Conservation (phyloP, 208 protist genomes). For the Trypanosoma scelopori region DNA sequence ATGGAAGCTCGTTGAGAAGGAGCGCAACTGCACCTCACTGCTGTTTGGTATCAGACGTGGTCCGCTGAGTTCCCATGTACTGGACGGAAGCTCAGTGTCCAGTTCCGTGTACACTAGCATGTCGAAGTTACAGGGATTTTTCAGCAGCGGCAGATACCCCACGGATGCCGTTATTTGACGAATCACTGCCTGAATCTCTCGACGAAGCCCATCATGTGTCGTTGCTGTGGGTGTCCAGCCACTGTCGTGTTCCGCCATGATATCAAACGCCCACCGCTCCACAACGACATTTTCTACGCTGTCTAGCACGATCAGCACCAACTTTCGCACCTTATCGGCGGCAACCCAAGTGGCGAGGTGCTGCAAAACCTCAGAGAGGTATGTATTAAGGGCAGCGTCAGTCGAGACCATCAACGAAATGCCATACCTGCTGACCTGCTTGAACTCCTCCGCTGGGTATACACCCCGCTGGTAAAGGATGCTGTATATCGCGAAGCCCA, state of each 20-base stretch:
- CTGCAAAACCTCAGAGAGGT: slow-evolving; percentile 94
- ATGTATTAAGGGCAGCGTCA: slow-evolving; percentile 93
- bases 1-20: slow-evolving; percentile 95
- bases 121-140: slow-evolving; percentile 90
- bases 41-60: slow-evolving; percentile 93
- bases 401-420: slow-evolving; percentile 94
- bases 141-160: slow-evolving; percentile 95
- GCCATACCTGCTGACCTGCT: slow-evolving; percentile 94
- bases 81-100: slow-evolving; percentile 70
- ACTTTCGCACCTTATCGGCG: slow-evolving; percentile 85
- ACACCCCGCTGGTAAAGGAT: slow-evolving; percentile 97
- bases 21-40: slow-evolving; percentile 92
- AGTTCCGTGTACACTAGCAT: slow-evolving; percentile 92
- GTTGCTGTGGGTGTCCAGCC: slow-evolving; percentile 1
- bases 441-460: slow-evolving; percentile 97
- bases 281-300: slow-evolving; percentile 60
- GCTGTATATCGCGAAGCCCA: slow-evolving; percentile 93
- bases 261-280: slow-evolving; percentile 97
- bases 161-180: slow-evolving; percentile 97
- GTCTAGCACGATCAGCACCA: slow-evolving; percentile 93
- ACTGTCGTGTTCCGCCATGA: slow-evolving; percentile 14
- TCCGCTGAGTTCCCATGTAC: slow-evolving; percentile 95
- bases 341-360: slow-evolving; percentile 94
- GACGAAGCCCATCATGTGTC: slow-evolving; percentile 88
- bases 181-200: slow-evolving; percentile 95